phyloP scores from a whole-genome alignment of 2,329 filamentous ascomycete species.

The Penicillium sp. region DNA sequence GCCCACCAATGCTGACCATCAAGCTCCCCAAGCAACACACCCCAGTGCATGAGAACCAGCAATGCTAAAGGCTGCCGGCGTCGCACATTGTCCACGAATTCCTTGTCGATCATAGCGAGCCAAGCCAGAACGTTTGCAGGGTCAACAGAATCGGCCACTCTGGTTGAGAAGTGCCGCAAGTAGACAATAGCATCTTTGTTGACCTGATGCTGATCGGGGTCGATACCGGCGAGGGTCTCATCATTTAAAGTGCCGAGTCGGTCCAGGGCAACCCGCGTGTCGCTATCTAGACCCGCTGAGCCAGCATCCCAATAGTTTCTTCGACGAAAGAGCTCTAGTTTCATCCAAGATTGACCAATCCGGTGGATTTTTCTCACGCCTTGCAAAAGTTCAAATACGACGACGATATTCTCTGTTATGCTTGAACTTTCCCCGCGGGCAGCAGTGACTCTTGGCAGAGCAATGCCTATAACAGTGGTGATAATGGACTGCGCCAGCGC shows the following conservation, averaged over 20 bases:
- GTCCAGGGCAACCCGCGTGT: constrained; percentile 23
- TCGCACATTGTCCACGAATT: constrained; percentile 26
- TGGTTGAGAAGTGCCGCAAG: constrained; percentile 24
- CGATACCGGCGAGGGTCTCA: constrained; percentile 19
- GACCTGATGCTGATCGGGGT: constrained; percentile 24
- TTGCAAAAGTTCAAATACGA: constrained; percentile 31
- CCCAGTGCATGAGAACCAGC: constrained; percentile 32
- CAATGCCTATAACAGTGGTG: constrained; percentile 30
- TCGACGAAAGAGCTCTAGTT: constrained; percentile 45
- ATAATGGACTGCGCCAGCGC: constrained; percentile 33
- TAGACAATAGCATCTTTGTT: constrained; percentile 25
- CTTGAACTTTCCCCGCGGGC: constrained; percentile 23
- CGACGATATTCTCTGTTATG: constrained; percentile 31
- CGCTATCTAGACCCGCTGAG: constrained; percentile 17
- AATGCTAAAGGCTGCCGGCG: constrained; percentile 26
- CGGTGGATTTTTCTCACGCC: constrained; percentile 29
- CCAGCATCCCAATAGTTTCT: constrained; percentile 39
- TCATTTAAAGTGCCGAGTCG: constrained; percentile 25
- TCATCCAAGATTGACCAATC: constrained; percentile 35
- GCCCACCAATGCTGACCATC: constrained; percentile 31
- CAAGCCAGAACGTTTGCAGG: constrained; percentile 29
- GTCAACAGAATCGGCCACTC: constrained; percentile 20
- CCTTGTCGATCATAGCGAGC: constrained; percentile 27
- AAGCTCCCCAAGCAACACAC: constrained; percentile 26
- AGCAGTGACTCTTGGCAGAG: constrained; percentile 28